Base-by-base conservation (phyloP, 306 rosid genomes). In the Senna tora region DNA sequence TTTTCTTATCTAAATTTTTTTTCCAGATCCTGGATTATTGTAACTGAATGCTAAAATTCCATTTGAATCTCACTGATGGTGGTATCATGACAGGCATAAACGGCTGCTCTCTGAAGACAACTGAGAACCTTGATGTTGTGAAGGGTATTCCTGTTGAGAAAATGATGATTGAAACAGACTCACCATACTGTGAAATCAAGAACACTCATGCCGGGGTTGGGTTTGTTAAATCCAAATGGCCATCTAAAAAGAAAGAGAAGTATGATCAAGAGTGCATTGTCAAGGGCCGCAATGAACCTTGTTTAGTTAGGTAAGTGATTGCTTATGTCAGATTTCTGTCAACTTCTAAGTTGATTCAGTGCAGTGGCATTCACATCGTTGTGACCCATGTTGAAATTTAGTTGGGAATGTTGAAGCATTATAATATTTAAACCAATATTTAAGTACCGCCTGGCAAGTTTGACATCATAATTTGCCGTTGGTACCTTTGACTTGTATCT, bases 201-300 rank as follows among this genome's bases (percentile, higher is more conserved):
- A 91, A 84, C 69, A 91, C 96, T 79, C 92, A 91, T 80, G 91
- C 97, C 8, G 97, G 97, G 73, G 85, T 89, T 42, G 86, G 79
- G 22, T 87, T 87, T 79, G 95, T 94, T 60, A 89, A 91, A 76
- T 84, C 96, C 10, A 74, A 62, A 65, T 89, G 96, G 95, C 79
- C 92, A 74, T 94, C 95, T 38, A 94, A 89, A 83, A 91, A 94
- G 92, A 94, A 94, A 82, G 98, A 94, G 76, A 91, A 89, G 83
- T 81, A 94, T 58, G 92, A 94, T 67, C 88, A 77, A 73, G 91
- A 75, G 50, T 83, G 82, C 77, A 76, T 85, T 56, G 91, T 94
- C 76, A 94, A 94, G 71, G 97, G 93, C 77, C 89, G 98, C 74
- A 94, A 87, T 72, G 98, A 94, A 83, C 98, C 98, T 39, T 94